Conservation (phyloP, 768 basidiomycete species). For the Mycena metata region DNA sequence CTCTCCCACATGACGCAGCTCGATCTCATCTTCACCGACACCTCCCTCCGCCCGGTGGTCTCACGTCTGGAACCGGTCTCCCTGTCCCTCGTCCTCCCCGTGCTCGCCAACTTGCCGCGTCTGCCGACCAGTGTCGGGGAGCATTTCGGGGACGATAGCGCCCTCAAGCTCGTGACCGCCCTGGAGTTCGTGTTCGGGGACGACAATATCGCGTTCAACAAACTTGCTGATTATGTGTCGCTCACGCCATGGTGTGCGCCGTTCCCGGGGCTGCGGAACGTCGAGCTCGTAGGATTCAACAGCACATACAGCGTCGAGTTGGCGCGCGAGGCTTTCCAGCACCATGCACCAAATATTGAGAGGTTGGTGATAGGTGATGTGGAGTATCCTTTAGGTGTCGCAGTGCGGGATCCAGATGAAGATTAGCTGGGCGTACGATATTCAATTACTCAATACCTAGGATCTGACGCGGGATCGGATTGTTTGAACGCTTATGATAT, state of each 20-base stretch:
- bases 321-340: conserved; percentile 12
- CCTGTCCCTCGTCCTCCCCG: conserved; percentile 30
- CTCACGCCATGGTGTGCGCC: conserved; percentile 27
- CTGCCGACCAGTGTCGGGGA: conserved; percentile 1
- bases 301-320: background rate
- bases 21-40: conserved; percentile 26
- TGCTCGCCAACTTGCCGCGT: conserved; percentile 15
- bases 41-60: conserved; percentile 20
- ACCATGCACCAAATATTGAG: conserved; percentile 4
- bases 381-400: conserved; percentile 5
- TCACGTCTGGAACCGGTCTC: conserved; percentile 23
- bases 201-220: conserved; percentile 4
- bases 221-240: conserved; percentile 14
- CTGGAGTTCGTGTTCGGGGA: conserved; percentile 31
- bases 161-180: conserved; percentile 23
- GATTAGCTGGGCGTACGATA: too few relatives aligned
- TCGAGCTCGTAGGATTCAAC: conserved; percentile 24
- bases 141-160: conserved; percentile 22
- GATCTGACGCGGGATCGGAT: too few relatives aligned
- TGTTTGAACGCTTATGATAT: too few relatives aligned
- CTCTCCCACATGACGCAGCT: conserved; percentile 27
- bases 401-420: too few relatives aligned
- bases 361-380: conserved; percentile 14
- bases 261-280: conserved; percentile 25
- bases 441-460: too few relatives aligned